Evolutionary conservation across 768 basidiomycete species (phyloP), one percentile per base, ranked within the genome.

Genomic region (Trametes villosa): DNA sequence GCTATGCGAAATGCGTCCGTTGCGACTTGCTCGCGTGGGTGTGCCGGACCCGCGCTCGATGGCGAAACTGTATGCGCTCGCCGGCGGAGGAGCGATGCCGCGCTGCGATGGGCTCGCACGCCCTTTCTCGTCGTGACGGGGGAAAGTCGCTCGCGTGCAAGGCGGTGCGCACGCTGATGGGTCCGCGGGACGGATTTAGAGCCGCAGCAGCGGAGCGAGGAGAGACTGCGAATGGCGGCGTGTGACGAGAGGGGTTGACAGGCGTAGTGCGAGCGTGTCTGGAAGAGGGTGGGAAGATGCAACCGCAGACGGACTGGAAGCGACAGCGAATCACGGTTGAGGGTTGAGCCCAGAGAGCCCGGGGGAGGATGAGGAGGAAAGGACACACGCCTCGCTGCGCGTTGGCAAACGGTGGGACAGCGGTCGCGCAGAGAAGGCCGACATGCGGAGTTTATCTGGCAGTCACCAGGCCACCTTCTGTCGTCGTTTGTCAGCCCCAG

Each of bases 1-100:
- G 53, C 36, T 55, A 55, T 61, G 60, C 48, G 53, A 50, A 56
- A 34, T 51, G 30, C n/a, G 31, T 9, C 30, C 29, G 47, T 42
- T 27, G 48, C 60, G 30, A 61, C 60, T 56, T 46, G 60, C 53
- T 40, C 38, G 56, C 46, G 47, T 34, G 55, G 34, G 34, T 15
- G 20, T 13, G 34, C 26, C 7, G 34, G 30, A 12, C 42, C 31
- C 53, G 48, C 48, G 48, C 30, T 45, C 24, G 2, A 15, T 13
- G 13, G 44, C 30, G 31, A 15, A 20, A 49, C 11, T 49, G 48
- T 49, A 49, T 49, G 2, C 30, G 24, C 2, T 45, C 12, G 30
- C 30, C 26, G 48, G 9, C 18, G 48, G n/a, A 15, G 31, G 17
- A 20, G 48, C 30, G 48, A 33, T 33, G 31, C 50, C 50, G 36